Percentiles rank a stretch among this genome's conserved stretches.
phyloP scores from a whole-genome alignment of 2,329 filamentous ascomycete species.

The Monosporascus sp. region DNA sequence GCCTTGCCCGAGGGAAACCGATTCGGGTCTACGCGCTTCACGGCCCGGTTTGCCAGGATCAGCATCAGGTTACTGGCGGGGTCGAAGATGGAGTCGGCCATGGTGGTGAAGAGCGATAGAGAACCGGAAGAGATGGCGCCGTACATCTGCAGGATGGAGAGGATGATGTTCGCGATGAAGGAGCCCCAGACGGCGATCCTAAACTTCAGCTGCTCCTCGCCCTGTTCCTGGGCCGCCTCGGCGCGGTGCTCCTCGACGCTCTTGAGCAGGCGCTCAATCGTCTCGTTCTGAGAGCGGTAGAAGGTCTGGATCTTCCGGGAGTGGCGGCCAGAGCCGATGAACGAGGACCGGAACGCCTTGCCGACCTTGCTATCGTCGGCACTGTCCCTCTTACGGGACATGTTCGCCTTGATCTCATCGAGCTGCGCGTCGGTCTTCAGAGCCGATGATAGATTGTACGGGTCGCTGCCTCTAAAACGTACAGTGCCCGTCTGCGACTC shows the following conservation, averaged over 20 bases:
- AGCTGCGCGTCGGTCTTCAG: conserved; percentile 77
- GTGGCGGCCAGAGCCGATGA: background rate
- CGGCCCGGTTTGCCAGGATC: conserved; percentile 80
- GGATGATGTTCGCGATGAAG: conserved; percentile 73
- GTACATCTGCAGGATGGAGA: conserved; percentile 81
- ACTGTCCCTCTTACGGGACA: conserved; percentile 64
- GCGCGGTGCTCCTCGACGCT: conserved; percentile 85
- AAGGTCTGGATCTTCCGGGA: conserved; percentile 66
- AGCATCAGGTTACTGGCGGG: conserved; percentile 83
- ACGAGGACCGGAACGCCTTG: background rate
- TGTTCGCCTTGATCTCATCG: conserved; percentile 72
- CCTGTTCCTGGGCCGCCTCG: conserved; percentile 72
- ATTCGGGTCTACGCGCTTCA: conserved; percentile 77
- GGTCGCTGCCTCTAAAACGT: conserved; percentile 61
- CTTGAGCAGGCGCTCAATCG: conserved; percentile 87
- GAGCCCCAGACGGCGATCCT: conserved; percentile 61
- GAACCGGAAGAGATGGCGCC: conserved; percentile 81
- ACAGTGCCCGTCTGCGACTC: conserved; percentile 31
- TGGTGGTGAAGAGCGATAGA: conserved; percentile 94
- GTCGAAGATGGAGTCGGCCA: conserved; percentile 94
- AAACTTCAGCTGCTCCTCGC: conserved; percentile 73
- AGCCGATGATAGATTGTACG: conserved; percentile 69
- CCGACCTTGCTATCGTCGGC: conserved; percentile 10
- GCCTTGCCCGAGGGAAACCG: conserved; percentile 91
- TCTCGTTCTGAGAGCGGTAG: conserved; percentile 88